Evolutionary conservation across 2,329 filamentous ascomycete genomes (phyloP), one percentile per base, ranked within the genome.

Genomic region (Talaromyces marneffei): DNA sequence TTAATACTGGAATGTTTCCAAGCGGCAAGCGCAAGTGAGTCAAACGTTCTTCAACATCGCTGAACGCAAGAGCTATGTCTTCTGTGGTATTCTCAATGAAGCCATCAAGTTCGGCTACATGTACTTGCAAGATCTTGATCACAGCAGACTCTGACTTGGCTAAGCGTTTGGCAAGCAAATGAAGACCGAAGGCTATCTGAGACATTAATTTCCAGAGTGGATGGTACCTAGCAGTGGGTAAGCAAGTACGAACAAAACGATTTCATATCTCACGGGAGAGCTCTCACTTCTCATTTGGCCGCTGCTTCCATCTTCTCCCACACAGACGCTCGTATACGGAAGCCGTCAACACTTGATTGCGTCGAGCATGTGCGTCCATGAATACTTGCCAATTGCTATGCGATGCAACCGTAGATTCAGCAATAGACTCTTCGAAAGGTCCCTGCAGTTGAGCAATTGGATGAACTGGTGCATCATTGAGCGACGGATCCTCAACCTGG

Each of bases 31-130:
- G 89, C 58, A 97, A 79, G 71, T 89, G 89, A 62, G 89, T 87
- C 64, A 95, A 87, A 25, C 93, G 86, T 64, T 91, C 89, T 60
- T 85, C 83, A 65, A 97, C 86, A 72, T 97, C 94, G 63, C 85
- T 80, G 48, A 87, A 84, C 4, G 92, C 91, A 57, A 92, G 79
- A 50, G 89, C 84, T 57, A 97, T 86, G 72, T 97, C 93, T 68
- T 96, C 92, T 46, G 91, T 85, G 0, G 91, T 89, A 18, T 89
- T 86, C 73, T 96, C 91, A 35, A 97, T 79, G 70, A 96, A 97
- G 68, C 89, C 87, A 74, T 97, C 94, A 31, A 97, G 85, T 74
- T 97, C 93, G 70, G 96, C 90, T 63, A 97, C 94, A 74, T 97
- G 93, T 14, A 85, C 87, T 71, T 97, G 91, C 60, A 97, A 81